Conservation (phyloP, 2,329 filamentous ascomycete genomes). For the Zalaria sp. region DNA sequence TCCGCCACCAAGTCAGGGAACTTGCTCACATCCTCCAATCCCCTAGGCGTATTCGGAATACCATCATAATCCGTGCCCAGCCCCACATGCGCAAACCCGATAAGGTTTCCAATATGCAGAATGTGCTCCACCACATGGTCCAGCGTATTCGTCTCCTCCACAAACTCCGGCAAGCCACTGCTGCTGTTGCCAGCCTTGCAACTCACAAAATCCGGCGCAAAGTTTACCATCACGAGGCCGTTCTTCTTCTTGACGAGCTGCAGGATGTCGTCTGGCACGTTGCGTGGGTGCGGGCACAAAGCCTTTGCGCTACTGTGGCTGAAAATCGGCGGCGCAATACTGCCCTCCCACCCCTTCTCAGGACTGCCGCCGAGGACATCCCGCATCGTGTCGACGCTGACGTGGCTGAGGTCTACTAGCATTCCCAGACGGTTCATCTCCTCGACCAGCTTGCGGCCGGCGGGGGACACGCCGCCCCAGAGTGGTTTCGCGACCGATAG, state of each 20-base stretch:
- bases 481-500: slow-evolving; percentile 35
- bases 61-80: slow-evolving; percentile 85
- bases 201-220: slow-evolving; percentile 67
- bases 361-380: slow-evolving; percentile 52
- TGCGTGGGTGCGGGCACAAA: slow-evolving; percentile 76
- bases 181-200: slow-evolving; percentile 41
- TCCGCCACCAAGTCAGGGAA: slow-evolving; percentile 68
- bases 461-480: slow-evolving; percentile 59
- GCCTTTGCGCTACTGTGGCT: slow-evolving; percentile 72
- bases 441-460: slow-evolving; percentile 52
- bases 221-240: slow-evolving; percentile 84
- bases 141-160: slow-evolving; percentile 57
- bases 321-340: slow-evolving; percentile 72
- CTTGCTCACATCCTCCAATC: slow-evolving; percentile 73
- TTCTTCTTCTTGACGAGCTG: slow-evolving; percentile 58
- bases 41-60: slow-evolving; percentile 50
- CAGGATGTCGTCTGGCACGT: slow-evolving; percentile 76
- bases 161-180: slow-evolving; percentile 53
- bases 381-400: slow-evolving; percentile 66
- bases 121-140: slow-evolving; percentile 70
- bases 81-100: slow-evolving; percentile 80
- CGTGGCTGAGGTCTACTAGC: slow-evolving; percentile 82
- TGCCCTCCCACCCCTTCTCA: slow-evolving; percentile 50
- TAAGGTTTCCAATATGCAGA: slow-evolving; percentile 63
- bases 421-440: slow-evolving; percentile 95